These are phyloP conservation scores for Fraxinus sp. DNA, from an alignment of 305 asterid genomes.

Conservation along the genomic window DNA sequence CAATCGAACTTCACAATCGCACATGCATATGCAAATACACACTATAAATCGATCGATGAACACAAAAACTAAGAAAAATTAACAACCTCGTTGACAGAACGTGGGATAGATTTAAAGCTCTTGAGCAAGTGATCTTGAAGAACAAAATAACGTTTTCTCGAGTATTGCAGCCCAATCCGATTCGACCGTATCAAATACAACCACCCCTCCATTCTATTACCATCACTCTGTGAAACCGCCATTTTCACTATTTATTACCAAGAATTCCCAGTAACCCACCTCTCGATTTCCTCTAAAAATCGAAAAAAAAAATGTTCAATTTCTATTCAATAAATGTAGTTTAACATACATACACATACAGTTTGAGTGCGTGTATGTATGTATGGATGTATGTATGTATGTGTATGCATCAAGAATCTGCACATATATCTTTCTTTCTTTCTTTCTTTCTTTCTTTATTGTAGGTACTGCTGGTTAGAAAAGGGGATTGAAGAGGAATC, in stretches of 20 bases:
- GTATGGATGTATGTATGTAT: neutral
- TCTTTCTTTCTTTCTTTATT: slow-evolving; percentile 2
- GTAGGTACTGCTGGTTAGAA: slow-evolving; percentile 20
- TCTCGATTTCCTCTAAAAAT: slow-evolving; percentile 18
- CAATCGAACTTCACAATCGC: slow-evolving; percentile 15
- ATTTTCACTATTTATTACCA: slow-evolving; percentile 23
- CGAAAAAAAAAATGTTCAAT: slow-evolving; percentile 1
- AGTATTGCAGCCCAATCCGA: slow-evolving; percentile 85
- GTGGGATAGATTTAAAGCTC: slow-evolving; percentile 82
- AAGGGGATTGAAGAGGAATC: slow-evolving; percentile 18
- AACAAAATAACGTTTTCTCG: slow-evolving; percentile 82
- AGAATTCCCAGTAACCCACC: slow-evolving; percentile 15
- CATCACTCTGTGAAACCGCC: slow-evolving; percentile 59
- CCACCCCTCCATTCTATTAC: slow-evolving; percentile 92
- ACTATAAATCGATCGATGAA: neutral
- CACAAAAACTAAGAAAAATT: neutral
- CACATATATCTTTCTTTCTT: slow-evolving; percentile 14
- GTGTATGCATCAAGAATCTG: slow-evolving; percentile 15
- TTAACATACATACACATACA: neutral
- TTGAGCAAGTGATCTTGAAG: slow-evolving; percentile 77
- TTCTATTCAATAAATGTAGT: slow-evolving; percentile 14
- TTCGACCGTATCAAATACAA: slow-evolving; percentile 80
- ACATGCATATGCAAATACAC: slow-evolving; percentile 12
- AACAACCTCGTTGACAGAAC: slow-evolving; percentile 57
- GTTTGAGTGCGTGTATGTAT: neutral